phyloP scores from a whole-genome alignment of 2,329 filamentous ascomycete species.

The Penicillium sp. region DNA sequence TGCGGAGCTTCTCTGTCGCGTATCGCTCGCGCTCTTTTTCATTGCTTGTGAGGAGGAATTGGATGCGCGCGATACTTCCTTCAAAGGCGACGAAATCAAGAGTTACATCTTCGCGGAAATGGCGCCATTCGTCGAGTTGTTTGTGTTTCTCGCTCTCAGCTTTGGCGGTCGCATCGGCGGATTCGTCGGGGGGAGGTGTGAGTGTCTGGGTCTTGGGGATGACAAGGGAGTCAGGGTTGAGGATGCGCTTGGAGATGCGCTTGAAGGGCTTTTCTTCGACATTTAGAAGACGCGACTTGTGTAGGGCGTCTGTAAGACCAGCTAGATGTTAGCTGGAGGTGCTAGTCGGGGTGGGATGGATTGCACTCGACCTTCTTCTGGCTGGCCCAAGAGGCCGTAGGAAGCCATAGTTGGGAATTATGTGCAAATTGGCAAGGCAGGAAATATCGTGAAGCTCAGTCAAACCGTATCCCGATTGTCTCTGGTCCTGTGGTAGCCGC shows the following conservation, averaged over 20 bases:
- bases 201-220: conserved; percentile 60
- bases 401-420: conserved; percentile 50
- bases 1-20: conserved; percentile 76
- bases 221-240: conserved; percentile 69
- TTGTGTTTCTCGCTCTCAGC: conserved; percentile 55
- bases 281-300: conserved; percentile 82
- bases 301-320: conserved; percentile 68
- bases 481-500: background rate
- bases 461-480: too few species aligned
- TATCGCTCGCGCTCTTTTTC: conserved; percentile 82
- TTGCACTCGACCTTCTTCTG: conserved; percentile 55
- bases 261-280: conserved; percentile 94
- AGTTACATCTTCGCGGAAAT: conserved; percentile 79
- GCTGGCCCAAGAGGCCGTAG: conserved; percentile 73
- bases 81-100: conserved; percentile 90
- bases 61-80: conserved; percentile 81
- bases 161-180: conserved; percentile 47
- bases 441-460: background rate
- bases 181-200: conserved; percentile 69
- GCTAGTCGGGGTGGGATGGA: conserved; percentile 8
- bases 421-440: background rate
- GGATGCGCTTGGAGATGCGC: conserved; percentile 80
- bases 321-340: conserved; percentile 22
- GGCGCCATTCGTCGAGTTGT: conserved; percentile 60
- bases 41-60: conserved; percentile 84